Base-by-base conservation (phyloP, 805 yeast species). In the Saccharomycopsis malanga region DNA sequence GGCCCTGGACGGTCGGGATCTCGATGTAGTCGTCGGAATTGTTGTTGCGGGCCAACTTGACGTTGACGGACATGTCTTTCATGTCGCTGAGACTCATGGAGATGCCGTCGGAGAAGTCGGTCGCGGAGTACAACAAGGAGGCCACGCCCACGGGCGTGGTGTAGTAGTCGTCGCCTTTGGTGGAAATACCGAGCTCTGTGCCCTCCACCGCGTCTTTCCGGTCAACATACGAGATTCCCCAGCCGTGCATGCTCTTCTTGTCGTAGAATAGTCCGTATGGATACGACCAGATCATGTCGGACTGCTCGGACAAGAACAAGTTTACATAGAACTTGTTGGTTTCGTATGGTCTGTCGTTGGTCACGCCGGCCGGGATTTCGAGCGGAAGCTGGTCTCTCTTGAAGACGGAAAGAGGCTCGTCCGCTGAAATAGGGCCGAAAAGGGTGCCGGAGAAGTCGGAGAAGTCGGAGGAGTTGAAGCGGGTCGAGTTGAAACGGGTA, bases 321-420 rank as follows among this genome's bases (percentile, higher is more conserved):
- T 86, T 86, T 32, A 83, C 81, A 60, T 80, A 86, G 58, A 85
- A 86, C 58, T 85, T 84, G 61, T 86, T 86, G 5, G 95, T 85
- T 51, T 81, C 81, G 24, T 81, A 69, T 1, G 87, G 81, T 7
- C 51, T 52, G 34, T 54, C 48, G 24, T 52, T 54, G 4, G 52
- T 41, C 30, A 51, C 53, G 30, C 57, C 58, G 18, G 53, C 49
- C 35, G 24, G 58, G 51, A 37, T 54, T 22, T 49, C 58, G 5
- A 53, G 18, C 9, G 70, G 71, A 17, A 55, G 39, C 39, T 20
- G 55, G 53, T 50, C 51, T 45, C 57, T 60, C 17, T 60, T 57
- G 58, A 74, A 79, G n/a, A 64, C 44, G 1, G 64, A 51, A 17
- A 71, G 66, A 2, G 82, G 82, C 21, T 67, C 69, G 9, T 58